Evolutionary conservation across 2,329 filamentous ascomycete genomes (phyloP).

Genomic region (Colletotrichum tanaceti): DNA sequence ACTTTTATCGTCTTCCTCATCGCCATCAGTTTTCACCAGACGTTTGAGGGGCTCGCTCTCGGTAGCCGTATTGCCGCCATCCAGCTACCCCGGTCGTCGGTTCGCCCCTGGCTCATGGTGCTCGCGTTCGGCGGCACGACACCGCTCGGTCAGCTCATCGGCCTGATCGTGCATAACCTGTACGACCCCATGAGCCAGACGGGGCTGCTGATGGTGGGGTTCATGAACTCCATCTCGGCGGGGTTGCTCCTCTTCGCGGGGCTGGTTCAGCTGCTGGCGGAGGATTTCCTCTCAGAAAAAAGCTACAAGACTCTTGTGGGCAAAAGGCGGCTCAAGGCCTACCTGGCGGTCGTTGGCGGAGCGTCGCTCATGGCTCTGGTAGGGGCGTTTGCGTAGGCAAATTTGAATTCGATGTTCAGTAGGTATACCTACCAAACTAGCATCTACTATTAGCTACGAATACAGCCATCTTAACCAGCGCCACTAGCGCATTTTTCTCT

Average conservation of each 20-base stretch:
- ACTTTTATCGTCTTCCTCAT: conserved; percentile 83
- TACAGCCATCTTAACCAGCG: not conserved
- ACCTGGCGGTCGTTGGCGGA: conserved; percentile 71
- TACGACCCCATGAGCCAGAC: conserved; percentile 83
- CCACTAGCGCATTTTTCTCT: too few species aligned
- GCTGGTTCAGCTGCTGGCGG: conserved; percentile 84
- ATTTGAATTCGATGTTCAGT: not conserved
- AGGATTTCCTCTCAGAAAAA: conserved; percentile 84
- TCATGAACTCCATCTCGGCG: conserved; percentile 88
- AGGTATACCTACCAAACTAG: not conserved
- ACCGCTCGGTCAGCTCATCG: conserved; percentile 76
- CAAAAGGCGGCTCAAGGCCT: conserved; percentile 70
- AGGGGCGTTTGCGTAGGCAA: conserved; percentile 74
- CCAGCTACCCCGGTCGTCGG: conserved; percentile 78
- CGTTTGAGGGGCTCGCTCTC: conserved; percentile 87
- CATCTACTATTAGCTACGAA: not conserved
- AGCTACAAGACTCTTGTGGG: conserved; percentile 76
- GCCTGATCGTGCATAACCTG: conserved; percentile 79
- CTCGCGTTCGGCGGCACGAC: conserved; percentile 76
- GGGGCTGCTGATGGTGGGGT: conserved; percentile 83
- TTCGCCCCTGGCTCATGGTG: conserved; percentile 86
- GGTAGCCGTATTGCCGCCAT: conserved; percentile 87
- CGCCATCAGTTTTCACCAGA: conserved; percentile 87
- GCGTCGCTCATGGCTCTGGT: conserved; percentile 77
- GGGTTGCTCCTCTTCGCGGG: conserved; percentile 85